Evolutionary conservation across 1,139 yeast genomes (phyloP), one percentile per base, ranked within the genome.

Genomic region (Yamadazyma membranifaciens): DNA sequence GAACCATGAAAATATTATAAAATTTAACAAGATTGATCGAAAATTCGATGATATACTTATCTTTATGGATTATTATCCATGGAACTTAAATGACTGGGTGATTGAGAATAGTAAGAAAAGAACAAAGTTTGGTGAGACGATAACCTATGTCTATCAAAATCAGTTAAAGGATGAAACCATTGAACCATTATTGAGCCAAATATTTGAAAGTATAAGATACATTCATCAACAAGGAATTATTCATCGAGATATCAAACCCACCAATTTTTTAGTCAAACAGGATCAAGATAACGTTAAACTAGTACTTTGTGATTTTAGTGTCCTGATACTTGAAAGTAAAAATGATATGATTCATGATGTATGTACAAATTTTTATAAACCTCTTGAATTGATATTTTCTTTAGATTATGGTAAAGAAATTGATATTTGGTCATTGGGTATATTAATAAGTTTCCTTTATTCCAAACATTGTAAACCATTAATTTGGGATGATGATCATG

Each of bases 161-260:
- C 47, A 44, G 29, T 36, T 57, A 28, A 59, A 57, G 1, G 37
- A 38, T 9, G 47, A 45, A 0, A 34, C 47, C 15, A 51, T 54
- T 9, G 45, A 43, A 9, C 31, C 33, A 3, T 60, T 63, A n/a
- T 34, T 65, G 1, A 31, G 28, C 12, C 52, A 54, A 15, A 40
- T 67, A 26, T 45, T 54, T 9, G 45, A 41, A 12, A 60, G 60
- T 1, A 49, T 67, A 12, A 34, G 37, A 27, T 63, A 55, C 42
- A 43, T 68, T 15, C 73, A 67, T 39, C 33, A 83, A 44, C 48
- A 57, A 0, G 81, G 81, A 0, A 74, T 91, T n/a, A 88, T 91
- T 12, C 98, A 91, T 57, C 73, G 98, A 36, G 98, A 91, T 59
- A 63, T 91, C 40, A 91, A 91, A 59, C 95, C 95, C 0, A 80